These are phyloP conservation scores for Abelmoschus esculentus DNA, from an alignment of 345 rosid genomes.

Conservation along the genomic window DNA sequence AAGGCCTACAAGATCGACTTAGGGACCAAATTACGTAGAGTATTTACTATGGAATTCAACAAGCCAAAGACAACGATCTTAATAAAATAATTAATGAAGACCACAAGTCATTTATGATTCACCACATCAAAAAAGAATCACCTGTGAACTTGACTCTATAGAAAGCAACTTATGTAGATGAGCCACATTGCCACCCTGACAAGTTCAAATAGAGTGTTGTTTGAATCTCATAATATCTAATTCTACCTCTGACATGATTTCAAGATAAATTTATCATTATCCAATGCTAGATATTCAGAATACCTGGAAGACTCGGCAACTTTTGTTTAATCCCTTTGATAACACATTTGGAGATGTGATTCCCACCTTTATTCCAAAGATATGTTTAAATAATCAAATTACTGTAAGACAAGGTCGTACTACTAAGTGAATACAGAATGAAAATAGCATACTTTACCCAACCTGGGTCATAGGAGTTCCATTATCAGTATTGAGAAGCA, in stretches of 20 bases:
- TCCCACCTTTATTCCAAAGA: conserved; percentile 49
- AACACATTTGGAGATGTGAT: conserved; percentile 31
- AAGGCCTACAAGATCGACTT: background rate
- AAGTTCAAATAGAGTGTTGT: conserved; percentile 4
- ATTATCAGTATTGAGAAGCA: conserved; percentile 88
- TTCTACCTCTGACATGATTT: background rate
- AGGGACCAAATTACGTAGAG: background rate
- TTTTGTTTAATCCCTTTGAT: conserved; percentile 32
- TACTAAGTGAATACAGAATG: background rate
- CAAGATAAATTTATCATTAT: background rate
- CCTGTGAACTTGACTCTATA: conserved; percentile 95
- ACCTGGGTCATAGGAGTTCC: conserved; percentile 97
- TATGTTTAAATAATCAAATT: conserved; percentile 4
- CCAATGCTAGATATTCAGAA: background rate
- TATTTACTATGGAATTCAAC: background rate
- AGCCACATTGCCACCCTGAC: conserved; percentile 84
- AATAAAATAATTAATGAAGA: conserved; percentile 7
- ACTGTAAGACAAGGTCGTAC: background rate
- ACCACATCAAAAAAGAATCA: conserved; percentile 6
- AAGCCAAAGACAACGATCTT: background rate
- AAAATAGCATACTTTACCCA: conserved; percentile 4
- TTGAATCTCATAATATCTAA: background rate
- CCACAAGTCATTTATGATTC: background rate
- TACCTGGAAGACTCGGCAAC: conserved; percentile 72
- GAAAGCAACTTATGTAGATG: conserved; percentile 96